Conservation (phyloP, 2,329 filamentous ascomycete species). For the Ceratocystis colombiana region DNA sequence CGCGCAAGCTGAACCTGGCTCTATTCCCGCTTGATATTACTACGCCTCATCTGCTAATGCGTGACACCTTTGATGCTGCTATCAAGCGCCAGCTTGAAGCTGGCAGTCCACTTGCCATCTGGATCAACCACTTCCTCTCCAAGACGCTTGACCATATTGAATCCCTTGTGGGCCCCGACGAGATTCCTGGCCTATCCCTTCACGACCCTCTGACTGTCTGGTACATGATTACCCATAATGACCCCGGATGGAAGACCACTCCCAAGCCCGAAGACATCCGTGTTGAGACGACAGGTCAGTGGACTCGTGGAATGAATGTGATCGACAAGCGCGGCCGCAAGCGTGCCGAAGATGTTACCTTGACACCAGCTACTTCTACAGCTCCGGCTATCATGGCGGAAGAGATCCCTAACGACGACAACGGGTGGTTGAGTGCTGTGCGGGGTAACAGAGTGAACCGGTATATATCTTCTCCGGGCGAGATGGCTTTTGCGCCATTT, state of each 20-base stretch:
- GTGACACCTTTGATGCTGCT: conserved; percentile 47
- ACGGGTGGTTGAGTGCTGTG: conserved; percentile 61
- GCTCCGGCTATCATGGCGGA: conserved; percentile 36
- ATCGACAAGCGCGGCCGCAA: conserved; percentile 61
- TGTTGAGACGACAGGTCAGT: conserved; percentile 83
- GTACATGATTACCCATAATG: conserved; percentile 58
- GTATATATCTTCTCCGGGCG: conserved; percentile 59
- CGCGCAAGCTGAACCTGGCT: conserved; percentile 53
- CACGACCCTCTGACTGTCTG: conserved; percentile 73
- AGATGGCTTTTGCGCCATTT: conserved; percentile 54
- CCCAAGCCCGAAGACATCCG: conserved; percentile 67
- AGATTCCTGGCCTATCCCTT: conserved; percentile 52
- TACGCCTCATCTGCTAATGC: conserved; percentile 55
- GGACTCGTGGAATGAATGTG: conserved; percentile 87
- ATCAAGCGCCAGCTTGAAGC: conserved; percentile 46
- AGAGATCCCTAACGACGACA: conserved; percentile 58
- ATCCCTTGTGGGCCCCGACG: conserved; percentile 48
- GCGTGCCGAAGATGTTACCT: conserved; percentile 37
- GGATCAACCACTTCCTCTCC: conserved; percentile 62
- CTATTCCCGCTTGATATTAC: conserved; percentile 73
- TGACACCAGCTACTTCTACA: conserved; percentile 36
- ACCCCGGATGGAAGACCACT: conserved; percentile 49
- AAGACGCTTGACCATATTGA: conserved; percentile 61
- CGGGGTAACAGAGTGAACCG: conserved; percentile 73
- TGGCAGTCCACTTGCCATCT: conserved; percentile 63